Conservation (phyloP, 768 basidiomycete species). For the Neoboletus magnificus region DNA sequence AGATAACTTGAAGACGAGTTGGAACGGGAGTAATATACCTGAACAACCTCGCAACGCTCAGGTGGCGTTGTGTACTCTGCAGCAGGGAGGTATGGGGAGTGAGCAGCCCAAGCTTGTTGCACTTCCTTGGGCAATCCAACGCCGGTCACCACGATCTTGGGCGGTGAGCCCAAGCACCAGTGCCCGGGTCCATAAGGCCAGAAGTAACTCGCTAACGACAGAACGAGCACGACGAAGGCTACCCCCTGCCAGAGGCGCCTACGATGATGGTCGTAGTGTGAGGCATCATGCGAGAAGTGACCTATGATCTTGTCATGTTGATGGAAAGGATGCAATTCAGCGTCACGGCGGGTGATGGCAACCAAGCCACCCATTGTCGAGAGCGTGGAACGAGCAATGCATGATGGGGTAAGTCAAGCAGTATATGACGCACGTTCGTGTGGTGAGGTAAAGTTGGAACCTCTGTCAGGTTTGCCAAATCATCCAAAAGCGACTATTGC, state of each 20-base stretch:
- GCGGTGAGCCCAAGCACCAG: neutral
- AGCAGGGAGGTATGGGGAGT: conserved; percentile 57
- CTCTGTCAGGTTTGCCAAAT: neutral
- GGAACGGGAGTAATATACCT: conserved; percentile 36
- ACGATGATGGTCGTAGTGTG: neutral
- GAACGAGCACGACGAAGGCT: conserved; percentile 12
- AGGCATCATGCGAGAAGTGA: neutral
- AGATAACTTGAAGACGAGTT: neutral
- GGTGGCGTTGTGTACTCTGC: conserved; percentile 47
- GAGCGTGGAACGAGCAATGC: conserved; percentile 4
- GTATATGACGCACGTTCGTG: conserved; percentile 27
- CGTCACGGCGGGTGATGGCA: neutral
- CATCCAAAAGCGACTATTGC: conserved; percentile 6
- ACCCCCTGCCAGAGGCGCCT: conserved; percentile 1
- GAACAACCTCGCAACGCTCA: conserved; percentile 48
- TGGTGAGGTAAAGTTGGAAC: conserved; percentile 3
- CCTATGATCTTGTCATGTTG: conserved; percentile 4
- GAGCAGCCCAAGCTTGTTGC: conserved; percentile 51
- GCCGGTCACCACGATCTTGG: neutral
- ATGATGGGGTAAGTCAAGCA: neutral
- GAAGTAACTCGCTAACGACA: conserved; percentile 15
- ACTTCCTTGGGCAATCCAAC: conserved; percentile 20
- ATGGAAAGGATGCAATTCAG: conserved; percentile 5
- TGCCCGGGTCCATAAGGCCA: conserved; percentile 6
- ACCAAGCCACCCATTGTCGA: neutral